phyloP scores from a whole-genome alignment of 1,284 basidiomycete genomes.

The Psilocybe mexicana region DNA sequence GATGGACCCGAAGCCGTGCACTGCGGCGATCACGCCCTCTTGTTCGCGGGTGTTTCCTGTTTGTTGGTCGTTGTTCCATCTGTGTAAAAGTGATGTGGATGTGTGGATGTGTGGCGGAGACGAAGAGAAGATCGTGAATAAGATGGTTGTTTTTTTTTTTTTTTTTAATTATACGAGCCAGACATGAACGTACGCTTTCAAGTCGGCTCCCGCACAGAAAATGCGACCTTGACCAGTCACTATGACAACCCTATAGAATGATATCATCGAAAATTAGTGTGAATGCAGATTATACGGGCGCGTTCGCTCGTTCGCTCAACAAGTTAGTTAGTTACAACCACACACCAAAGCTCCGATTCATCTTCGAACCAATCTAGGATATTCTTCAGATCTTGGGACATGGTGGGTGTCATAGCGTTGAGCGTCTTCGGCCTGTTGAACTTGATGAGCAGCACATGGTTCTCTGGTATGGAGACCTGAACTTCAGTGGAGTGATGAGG shows the following conservation, averaged over 20 bases:
- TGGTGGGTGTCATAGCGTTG: conserved; percentile 71
- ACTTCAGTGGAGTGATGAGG: conserved; percentile 59
- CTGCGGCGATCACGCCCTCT: conserved; percentile 38
- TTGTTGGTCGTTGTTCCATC: conserved; percentile 55
- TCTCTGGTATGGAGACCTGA: conserved; percentile 56
- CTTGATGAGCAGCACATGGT: conserved; percentile 71
- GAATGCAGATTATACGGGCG: conserved; percentile 3
- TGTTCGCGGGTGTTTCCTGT: conserved; percentile 43
- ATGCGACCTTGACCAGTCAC: conserved; percentile 75
- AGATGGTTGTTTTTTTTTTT: neutral
- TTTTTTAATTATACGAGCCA: neutral
- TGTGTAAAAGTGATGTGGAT: conserved; percentile 22
- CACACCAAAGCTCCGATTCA: conserved; percentile 71
- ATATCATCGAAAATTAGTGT: conserved; percentile 3
- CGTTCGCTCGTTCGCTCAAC: neutral
- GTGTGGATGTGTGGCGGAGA: neutral
- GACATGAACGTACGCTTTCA: conserved; percentile 53
- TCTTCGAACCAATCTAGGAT: conserved; percentile 79
- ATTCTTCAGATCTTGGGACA: conserved; percentile 56
- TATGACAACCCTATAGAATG: conserved; percentile 62
- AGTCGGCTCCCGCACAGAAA: conserved; percentile 84
- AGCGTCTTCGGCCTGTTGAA: conserved; percentile 74
- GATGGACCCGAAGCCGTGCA: conserved; percentile 76
- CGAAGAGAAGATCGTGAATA: neutral
- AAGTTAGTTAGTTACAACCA: neutral